These are phyloP conservation scores for Phytopythium montanum DNA, from an alignment of 352 stramenopile genomes.

Conservation along the genomic window DNA sequence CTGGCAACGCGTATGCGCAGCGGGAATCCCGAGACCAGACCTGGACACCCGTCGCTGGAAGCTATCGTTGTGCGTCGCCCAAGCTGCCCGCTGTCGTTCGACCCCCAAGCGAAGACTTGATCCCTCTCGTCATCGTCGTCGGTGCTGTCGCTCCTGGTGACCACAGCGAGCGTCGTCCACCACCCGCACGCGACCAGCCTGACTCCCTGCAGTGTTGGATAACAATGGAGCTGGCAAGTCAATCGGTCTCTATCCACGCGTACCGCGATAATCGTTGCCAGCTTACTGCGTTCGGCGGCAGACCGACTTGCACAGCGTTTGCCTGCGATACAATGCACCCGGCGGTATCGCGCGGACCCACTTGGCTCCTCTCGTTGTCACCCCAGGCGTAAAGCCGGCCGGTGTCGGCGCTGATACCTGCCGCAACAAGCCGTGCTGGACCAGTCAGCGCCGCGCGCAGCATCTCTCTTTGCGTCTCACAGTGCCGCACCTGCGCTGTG, in stretches of 20 bases:
- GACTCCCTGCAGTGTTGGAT: constrained; percentile 16
- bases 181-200: constrained; percentile 64
- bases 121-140: constrained; percentile 13
- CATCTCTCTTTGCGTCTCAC: background rate
- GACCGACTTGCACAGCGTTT: background rate
- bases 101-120: constrained; percentile 51
- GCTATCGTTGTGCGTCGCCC: constrained; percentile 17
- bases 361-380: constrained; percentile 51
- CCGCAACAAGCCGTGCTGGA: background rate
- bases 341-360: constrained; percentile 16
- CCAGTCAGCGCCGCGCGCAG: background rate
- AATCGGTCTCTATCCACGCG: background rate
- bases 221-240: background rate
- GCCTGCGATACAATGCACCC: background rate
- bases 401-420: constrained; percentile 18
- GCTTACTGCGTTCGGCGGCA: background rate
- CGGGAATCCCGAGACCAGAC: constrained; percentile 18
- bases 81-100: constrained; percentile 45
- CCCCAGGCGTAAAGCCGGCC: constrained; percentile 67
- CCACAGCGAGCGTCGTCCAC: constrained; percentile 58
- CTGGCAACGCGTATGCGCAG: constrained; percentile 33
- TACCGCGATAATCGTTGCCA: background rate
- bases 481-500: constrained; percentile 54
- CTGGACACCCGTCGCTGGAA: background rate
- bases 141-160: background rate